Conservation (phyloP, 2,329 filamentous ascomycete genomes). For the Fusarium sp. region DNA sequence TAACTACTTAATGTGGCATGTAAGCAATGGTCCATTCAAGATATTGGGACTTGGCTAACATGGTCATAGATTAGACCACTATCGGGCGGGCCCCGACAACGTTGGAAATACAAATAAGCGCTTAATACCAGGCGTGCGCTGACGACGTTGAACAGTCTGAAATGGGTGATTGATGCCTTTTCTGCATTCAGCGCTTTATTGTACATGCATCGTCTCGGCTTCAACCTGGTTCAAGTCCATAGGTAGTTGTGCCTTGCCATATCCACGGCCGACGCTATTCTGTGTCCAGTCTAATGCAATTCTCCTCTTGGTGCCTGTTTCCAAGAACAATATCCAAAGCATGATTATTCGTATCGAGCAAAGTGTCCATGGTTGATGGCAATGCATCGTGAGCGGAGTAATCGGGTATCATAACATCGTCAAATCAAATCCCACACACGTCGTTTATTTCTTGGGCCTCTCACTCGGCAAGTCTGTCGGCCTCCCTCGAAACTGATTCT, state of each 20-base stretch:
- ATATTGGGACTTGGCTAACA: background rate
- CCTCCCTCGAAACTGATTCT: slow-evolving; percentile 60
- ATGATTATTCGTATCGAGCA: background rate
- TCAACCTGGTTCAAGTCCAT: background rate
- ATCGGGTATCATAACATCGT: slow-evolving; percentile 17
- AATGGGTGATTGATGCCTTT: background rate
- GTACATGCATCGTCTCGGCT: background rate
- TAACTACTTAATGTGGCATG: background rate
- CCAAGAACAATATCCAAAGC: background rate
- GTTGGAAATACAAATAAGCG: slow-evolving; percentile 37
- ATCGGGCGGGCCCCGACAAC: slow-evolving; percentile 39
- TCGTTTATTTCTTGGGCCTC: slow-evolving; percentile 41
- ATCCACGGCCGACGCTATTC: background rate
- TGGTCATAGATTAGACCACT: slow-evolving; percentile 50
- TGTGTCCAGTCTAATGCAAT: background rate
- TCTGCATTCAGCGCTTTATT: background rate
- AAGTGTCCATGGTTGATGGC: background rate
- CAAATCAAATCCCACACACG: background rate
- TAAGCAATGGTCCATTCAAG: background rate
- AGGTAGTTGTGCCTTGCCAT: background rate
- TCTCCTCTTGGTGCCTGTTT: background rate
- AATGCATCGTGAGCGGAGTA: slow-evolving; percentile 10
- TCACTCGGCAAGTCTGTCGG: slow-evolving; percentile 53
- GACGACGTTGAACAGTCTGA: too few relatives aligned
- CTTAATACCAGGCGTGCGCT: slow-evolving; percentile 45